Base-by-base conservation (phyloP, 2,329 filamentous ascomycete genomes). In the Diaporthe velutina region DNA sequence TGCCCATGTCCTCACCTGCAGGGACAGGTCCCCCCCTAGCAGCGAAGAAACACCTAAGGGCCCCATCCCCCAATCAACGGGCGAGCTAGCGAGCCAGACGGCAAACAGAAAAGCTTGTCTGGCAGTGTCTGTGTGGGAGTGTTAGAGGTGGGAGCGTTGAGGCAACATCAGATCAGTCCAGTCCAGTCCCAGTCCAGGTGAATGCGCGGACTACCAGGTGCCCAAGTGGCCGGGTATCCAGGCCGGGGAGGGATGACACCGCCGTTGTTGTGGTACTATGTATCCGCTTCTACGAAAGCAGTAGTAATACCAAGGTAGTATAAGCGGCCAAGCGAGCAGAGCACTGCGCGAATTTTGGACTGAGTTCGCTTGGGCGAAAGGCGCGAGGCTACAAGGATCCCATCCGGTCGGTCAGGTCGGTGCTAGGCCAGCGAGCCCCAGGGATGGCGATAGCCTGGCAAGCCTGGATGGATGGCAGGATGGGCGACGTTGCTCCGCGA, bases 31-130 rank as follows among this genome's bases (percentile, higher is more conserved):
- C 7, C 64, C 30, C 38, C 50, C 40, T 70, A 70, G 67, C 45
- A 54, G 13, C 8, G 35, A 38, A 10, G 64, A 54, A 60, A 54
- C 66, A 38, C 38, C 54, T n/a, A 30, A 50, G 42, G n/a, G 60
- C 55, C 30, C 30, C 35, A 42, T 55, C 35, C 19, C 38, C 40
- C 71, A 70, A 52, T 42, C 64, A 74, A 48, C 64, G 45, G 55
- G 19, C 64, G 72, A 40, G 72, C 72, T 74, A 74, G 15, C 64
- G 40, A 71, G 54, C 13, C 42, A 40, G 64, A 68, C 48, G 64
- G 64, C 64, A 54, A 54, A 42, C 55, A 55, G 38, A 74, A 74
- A 74, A 74, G 73, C 73, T 74, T 74, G 73, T 74, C 73, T 71
- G 50, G 28, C 67, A 13, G 52, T 55, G 50, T 40, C 50, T 57